Conservation (phyloP, 495 filamentous ascomycete species). For the Penicillium pancosmium region DNA sequence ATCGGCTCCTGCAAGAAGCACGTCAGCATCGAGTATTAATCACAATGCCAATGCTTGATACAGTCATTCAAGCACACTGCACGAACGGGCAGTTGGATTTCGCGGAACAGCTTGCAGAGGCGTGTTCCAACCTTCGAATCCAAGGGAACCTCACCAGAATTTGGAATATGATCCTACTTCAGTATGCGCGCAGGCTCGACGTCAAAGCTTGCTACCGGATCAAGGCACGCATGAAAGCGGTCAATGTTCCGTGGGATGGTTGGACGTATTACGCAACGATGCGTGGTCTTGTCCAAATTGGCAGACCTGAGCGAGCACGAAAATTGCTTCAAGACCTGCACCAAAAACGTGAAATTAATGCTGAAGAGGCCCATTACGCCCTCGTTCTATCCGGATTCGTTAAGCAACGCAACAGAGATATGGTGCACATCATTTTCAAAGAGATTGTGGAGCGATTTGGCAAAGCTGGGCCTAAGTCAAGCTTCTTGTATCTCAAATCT, state of each 20-base stretch:
- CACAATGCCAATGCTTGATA: constrained; percentile 58
- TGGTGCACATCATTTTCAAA: constrained; percentile 54
- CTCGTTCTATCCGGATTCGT: constrained; percentile 71
- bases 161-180: constrained; percentile 78
- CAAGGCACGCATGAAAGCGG: constrained; percentile 62
- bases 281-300: constrained; percentile 61
- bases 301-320: constrained; percentile 66
- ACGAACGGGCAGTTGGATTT: constrained; percentile 58
- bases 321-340: constrained; percentile 64
- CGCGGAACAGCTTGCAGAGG: constrained; percentile 64
- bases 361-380: constrained; percentile 73
- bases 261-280: constrained; percentile 78
- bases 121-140: constrained; percentile 40
- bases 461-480: constrained; percentile 44
- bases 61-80: constrained; percentile 70
- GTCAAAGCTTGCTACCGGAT: constrained; percentile 60
- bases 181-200: constrained; percentile 67
- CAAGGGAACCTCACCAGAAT: constrained; percentile 57
- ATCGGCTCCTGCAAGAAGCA: constrained; percentile 63
- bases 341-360: constrained; percentile 56
- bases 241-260: constrained; percentile 60
- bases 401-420: constrained; percentile 46
- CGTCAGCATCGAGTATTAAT: constrained; percentile 42
- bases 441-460: constrained; percentile 55
- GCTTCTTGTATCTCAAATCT: constrained; percentile 49